Evolutionary conservation across 192 early-diverging fungal genomes (phyloP).

Genomic region (Jimgerdemannia lactiflua): DNA sequence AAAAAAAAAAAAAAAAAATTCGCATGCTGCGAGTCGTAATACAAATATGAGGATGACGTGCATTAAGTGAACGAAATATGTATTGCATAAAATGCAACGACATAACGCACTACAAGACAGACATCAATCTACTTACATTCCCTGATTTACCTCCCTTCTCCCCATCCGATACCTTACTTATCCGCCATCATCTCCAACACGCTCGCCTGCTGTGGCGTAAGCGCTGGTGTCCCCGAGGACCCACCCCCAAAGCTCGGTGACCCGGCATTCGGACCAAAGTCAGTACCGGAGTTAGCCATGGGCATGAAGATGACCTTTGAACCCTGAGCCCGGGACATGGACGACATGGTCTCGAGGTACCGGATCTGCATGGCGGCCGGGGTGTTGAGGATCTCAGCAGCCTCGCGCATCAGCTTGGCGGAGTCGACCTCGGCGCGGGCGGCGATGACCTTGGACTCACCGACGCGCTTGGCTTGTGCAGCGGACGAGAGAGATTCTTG

Average conservation of each 20-base stretch:
- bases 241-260: neutral
- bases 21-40: too few relatives aligned
- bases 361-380: slow-evolving; percentile 73
- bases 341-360: slow-evolving; percentile 79
- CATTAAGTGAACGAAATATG: too few relatives aligned
- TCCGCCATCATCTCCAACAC: neutral
- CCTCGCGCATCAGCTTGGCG: slow-evolving; percentile 89
- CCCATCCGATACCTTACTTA: too few relatives aligned
- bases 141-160: too few relatives aligned
- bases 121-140: too few relatives aligned
- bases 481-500: slow-evolving; percentile 84
- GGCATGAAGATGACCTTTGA: slow-evolving; percentile 77
- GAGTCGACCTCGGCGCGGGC: slow-evolving; percentile 84
- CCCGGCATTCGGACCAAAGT: too few relatives aligned
- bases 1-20: too few relatives aligned
- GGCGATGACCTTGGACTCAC: slow-evolving; percentile 86
- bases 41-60: too few relatives aligned
- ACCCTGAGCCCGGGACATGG: slow-evolving; percentile 70
- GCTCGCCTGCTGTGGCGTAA: neutral
- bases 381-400: slow-evolving; percentile 85
- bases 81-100: too few relatives aligned
- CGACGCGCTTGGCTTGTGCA: slow-evolving; percentile 84
- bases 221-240: neutral
- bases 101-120: too few relatives aligned
- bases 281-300: slow-evolving; percentile 7